Percentiles rank a stretch among this genome's conserved stretches.
These are phyloP conservation scores for Echeveria elegans DNA, from an alignment of 164 flowering plant genomes.

Conservation along the genomic window DNA sequence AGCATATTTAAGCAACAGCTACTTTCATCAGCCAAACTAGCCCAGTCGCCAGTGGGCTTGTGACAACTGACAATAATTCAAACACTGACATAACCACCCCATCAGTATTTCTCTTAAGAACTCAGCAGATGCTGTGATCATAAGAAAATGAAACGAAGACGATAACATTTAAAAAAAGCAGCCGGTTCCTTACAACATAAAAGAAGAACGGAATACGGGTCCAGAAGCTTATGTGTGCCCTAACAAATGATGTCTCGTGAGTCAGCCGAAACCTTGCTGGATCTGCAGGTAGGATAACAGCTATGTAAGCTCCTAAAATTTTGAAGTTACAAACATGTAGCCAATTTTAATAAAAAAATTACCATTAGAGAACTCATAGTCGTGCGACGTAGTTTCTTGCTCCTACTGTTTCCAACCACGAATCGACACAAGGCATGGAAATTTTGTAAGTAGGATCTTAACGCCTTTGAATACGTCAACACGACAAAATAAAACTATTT, in stretches of 20 bases:
- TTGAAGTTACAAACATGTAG: neutral
- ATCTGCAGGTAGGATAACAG: constrained; percentile 40
- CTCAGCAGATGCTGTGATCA: too few species aligned
- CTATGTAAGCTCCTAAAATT: constrained; percentile 11
- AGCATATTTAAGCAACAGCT: neutral
- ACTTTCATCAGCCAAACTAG: neutral
- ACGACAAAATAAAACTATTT: neutral
- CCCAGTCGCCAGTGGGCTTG: too few species aligned
- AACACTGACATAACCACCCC: too few species aligned
- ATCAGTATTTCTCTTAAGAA: too few species aligned
- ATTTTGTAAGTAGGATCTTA: neutral
- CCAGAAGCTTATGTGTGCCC: constrained; percentile 73
- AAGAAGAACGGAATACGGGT: constrained; percentile 58
- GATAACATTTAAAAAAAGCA: too few species aligned
- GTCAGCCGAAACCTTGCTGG: constrained; percentile 91
- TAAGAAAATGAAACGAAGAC: too few species aligned
- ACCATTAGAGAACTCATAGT: constrained; percentile 80
- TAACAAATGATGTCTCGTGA: constrained; percentile 94
- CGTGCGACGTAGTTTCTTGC: constrained; percentile 47
- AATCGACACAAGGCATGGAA: constrained; percentile 37
- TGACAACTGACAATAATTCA: too few species aligned
- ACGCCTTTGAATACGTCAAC: neutral
- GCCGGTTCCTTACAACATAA: constrained; percentile 49
- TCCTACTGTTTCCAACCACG: constrained; percentile 97
- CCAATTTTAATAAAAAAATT: constrained; percentile 9